A percentile compares a stretch with the other conserved stretches of the same genome.
Conservation (phyloP, 345 rosid species). For the Brassica napus region DNA sequence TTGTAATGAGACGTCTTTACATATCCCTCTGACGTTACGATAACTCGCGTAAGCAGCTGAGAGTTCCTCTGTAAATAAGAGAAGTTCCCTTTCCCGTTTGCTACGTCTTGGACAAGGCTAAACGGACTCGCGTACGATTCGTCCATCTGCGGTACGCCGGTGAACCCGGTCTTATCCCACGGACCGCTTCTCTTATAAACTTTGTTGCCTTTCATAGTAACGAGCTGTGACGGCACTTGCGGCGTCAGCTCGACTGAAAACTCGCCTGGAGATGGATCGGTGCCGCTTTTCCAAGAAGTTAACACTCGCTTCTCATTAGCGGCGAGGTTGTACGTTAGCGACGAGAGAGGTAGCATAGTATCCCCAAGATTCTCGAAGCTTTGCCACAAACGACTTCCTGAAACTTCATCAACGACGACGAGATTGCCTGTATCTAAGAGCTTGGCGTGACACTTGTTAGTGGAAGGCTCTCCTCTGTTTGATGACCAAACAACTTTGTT, state of each 20-base stretch:
- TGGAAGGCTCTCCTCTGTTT: background rate
- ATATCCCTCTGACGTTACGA: slow-evolving; percentile 28
- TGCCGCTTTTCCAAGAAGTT: slow-evolving; percentile 26
- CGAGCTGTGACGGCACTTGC: slow-evolving; percentile 30
- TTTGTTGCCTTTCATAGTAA: slow-evolving; percentile 12
- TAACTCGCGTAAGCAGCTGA: background rate
- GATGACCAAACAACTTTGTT: slow-evolving; percentile 24
- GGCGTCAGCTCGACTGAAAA: slow-evolving; percentile 25
- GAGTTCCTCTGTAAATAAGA: slow-evolving; percentile 11
- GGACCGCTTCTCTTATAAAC: slow-evolving; percentile 36
- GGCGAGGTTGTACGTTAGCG: slow-evolving; percentile 22
- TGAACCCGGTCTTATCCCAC: slow-evolving; percentile 15
- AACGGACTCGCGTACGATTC: slow-evolving; percentile 13
- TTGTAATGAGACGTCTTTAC: slow-evolving; percentile 15
- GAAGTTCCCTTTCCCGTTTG: slow-evolving; percentile 20
- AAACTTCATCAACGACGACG: slow-evolving; percentile 23
- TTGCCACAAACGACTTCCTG: slow-evolving; percentile 26
- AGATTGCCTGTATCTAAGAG: slow-evolving; percentile 35
- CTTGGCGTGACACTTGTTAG: slow-evolving; percentile 27
- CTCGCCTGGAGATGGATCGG: slow-evolving; percentile 35
- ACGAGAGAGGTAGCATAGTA: slow-evolving; percentile 30
- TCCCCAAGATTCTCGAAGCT: slow-evolving; percentile 35
- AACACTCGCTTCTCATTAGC: slow-evolving; percentile 23
- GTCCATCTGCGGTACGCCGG: slow-evolving; percentile 34
- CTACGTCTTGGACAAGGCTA: slow-evolving; percentile 26